Percentiles rank a stretch among this genome's conserved stretches.
phyloP scores from a whole-genome alignment of 441 rosid genomes.

The Populus hybrid region DNA sequence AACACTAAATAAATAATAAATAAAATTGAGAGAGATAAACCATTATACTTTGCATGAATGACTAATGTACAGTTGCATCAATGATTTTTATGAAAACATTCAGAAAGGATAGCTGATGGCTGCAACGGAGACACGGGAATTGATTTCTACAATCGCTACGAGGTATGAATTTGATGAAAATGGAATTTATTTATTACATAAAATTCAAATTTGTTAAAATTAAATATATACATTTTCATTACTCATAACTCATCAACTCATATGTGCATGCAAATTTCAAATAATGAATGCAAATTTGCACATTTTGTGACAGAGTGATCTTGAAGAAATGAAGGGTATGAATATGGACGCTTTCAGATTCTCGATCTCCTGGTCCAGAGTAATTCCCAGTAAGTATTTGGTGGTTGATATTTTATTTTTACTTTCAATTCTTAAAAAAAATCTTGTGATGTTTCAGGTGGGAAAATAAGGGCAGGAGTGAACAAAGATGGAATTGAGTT shows the following conservation, averaged over 20 bases:
- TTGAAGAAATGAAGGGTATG: neutral
- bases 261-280: neutral
- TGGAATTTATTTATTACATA: neutral
- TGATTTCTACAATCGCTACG: neutral
- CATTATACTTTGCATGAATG: neutral
- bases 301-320: neutral
- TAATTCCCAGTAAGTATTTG: neutral
- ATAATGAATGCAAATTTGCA: neutral
- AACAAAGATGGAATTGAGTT: neutral
- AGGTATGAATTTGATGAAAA: neutral
- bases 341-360: neutral
- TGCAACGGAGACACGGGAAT: neutral
- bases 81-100: neutral
- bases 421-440: no score
- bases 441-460: neutral
- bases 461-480: neutral
- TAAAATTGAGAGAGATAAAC: no score
- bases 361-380: neutral
- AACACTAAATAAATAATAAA: no score
- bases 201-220: no score
- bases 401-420: no score
- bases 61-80: neutral
- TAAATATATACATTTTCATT: no score
- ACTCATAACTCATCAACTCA: neutral
- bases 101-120: neutral